phyloP scores from a whole-genome alignment of 148 eudicot species.

The Amaranthus palmeri region DNA sequence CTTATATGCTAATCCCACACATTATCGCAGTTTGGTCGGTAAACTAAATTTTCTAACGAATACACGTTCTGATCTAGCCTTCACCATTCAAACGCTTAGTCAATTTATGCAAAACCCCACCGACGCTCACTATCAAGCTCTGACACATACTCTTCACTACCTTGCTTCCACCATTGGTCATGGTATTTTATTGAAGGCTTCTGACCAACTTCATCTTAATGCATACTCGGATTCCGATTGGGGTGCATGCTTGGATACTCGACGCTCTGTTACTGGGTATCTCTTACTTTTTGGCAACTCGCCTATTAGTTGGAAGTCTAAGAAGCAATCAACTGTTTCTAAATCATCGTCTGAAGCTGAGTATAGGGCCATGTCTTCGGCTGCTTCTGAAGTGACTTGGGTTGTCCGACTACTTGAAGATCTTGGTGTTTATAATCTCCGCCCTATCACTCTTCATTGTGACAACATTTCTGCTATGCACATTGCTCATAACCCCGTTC shows the following conservation, averaged over 20 bases:
- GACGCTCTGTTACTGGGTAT: neutral
- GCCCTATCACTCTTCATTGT: no score
- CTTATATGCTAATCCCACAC: neutral
- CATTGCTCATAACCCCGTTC: no score
- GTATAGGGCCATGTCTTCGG: no score
- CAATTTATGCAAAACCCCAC: conserved; percentile 9
- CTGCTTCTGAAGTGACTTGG: no score
- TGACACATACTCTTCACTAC: neutral
- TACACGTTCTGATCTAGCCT: neutral
- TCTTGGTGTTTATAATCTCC: no score
- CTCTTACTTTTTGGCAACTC: no score
- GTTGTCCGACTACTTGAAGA: no score
- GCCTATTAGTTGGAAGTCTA: no score
- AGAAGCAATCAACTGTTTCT: neutral
- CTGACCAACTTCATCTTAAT: neutral
- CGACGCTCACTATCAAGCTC: neutral
- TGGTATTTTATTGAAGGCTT: neutral
- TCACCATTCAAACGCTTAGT: neutral
- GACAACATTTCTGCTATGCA: no score
- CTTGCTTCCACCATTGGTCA: neutral
- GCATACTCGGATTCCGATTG: conserved; percentile 2
- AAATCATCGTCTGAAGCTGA: no score
- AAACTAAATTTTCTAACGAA: conserved; percentile 7
- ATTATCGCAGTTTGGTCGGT: neutral
- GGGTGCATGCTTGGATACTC: neutral